Conservation (phyloP, 2,329 filamentous ascomycete species). For the Diaporthe ilicicola region DNA sequence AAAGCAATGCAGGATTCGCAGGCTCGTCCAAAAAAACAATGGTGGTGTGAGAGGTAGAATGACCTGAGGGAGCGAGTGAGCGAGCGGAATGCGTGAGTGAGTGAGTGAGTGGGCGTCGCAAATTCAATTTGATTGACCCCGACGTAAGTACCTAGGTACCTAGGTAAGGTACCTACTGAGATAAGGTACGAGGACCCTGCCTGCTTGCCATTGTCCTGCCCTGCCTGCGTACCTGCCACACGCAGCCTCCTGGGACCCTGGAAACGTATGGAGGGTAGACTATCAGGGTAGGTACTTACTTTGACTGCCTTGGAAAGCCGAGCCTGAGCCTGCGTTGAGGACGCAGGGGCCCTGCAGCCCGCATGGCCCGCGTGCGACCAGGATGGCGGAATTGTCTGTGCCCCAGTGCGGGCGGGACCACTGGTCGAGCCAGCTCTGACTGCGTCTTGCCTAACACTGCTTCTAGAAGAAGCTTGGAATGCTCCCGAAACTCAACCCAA, state of each 20-base stretch:
- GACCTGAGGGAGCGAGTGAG: background rate
- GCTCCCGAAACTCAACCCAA: conserved; percentile 16
- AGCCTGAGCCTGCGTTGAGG: conserved; percentile 16
- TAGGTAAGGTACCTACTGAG: background rate
- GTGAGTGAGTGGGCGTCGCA: background rate
- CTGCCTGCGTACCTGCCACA: background rate
- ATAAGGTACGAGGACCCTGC: too few relatives aligned
- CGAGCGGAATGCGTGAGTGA: background rate
- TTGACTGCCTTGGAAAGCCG: background rate
- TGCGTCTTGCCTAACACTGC: background rate
- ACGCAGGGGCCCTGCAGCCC: conserved; percentile 19
- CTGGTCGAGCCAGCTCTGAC: too few relatives aligned
- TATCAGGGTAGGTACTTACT: background rate
- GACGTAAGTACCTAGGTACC: background rate
- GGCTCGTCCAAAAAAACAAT: conserved; percentile 7
- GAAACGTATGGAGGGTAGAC: background rate
- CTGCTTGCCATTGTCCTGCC: background rate
- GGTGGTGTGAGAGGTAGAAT: conserved; percentile 23
- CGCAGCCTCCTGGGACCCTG: conserved; percentile 9
- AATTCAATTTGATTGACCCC: conserved; percentile 23
- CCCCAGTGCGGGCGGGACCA: conserved; percentile 6
- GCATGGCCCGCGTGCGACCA: conserved; percentile 13
- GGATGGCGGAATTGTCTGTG: conserved; percentile 17
- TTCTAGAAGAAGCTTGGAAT: conserved; percentile 22
- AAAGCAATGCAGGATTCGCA: conserved; percentile 6